A percentile compares a stretch with the other conserved stretches of the same genome.
Evolutionary conservation across 768 basidiomycete genomes (phyloP).

Genomic region (Podaxis carcinomalis): DNA sequence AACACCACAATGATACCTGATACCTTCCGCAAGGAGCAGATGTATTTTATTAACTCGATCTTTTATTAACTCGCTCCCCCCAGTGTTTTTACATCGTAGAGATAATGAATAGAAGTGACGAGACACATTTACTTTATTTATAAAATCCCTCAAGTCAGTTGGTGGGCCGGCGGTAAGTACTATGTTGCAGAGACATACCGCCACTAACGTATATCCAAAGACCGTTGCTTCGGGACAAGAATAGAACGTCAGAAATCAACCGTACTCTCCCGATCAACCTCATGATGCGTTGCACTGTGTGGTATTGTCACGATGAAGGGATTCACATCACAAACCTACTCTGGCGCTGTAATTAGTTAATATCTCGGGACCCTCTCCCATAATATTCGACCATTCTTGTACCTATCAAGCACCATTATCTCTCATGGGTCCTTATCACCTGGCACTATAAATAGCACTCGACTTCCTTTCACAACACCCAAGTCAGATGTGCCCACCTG

Average conservation of each 20-base stretch:
- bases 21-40: constrained; percentile 30
- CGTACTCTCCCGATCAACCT: background rate
- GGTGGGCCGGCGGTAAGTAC: background rate
- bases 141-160: too few relatives aligned
- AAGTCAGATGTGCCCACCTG: background rate
- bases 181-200: background rate
- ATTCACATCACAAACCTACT: too few relatives aligned
- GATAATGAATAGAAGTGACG: background rate
- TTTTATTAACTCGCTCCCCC: constrained; percentile 29
- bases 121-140: background rate
- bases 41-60: constrained; percentile 30
- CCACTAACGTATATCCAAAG: background rate
- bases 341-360: too few relatives aligned
- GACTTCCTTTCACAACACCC: background rate
- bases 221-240: background rate
- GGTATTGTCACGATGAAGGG: too few relatives aligned
- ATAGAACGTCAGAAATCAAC: background rate
- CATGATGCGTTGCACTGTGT: too few relatives aligned
- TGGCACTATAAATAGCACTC: constrained; percentile 11
- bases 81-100: constrained; percentile 19
- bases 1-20: constrained; percentile 33
- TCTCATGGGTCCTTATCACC: background rate
- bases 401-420: background rate
- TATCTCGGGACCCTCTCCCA: too few relatives aligned
- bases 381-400: background rate